Conservation (phyloP, 2,329 filamentous ascomycete species). For the Graphium sp. region DNA sequence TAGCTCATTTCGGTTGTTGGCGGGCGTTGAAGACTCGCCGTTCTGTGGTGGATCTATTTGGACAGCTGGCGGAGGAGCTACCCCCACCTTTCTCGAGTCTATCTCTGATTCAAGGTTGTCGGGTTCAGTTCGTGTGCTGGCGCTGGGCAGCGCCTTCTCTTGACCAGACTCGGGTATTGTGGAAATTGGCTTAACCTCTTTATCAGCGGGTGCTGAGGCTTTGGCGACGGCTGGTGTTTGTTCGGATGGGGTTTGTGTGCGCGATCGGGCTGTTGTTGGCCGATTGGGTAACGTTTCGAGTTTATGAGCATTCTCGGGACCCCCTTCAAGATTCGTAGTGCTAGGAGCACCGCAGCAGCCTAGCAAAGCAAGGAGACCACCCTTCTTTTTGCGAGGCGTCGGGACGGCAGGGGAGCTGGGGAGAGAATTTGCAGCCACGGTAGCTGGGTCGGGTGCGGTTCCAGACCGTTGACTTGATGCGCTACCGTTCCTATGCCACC, state of each 20-base stretch:
- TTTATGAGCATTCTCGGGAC: conserved; percentile 37
- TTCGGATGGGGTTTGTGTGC: conserved; percentile 33
- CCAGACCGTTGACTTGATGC: conserved; percentile 47
- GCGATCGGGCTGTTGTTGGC: conserved; percentile 35
- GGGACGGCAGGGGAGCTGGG: conserved; percentile 32
- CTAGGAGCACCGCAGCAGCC: conserved; percentile 52
- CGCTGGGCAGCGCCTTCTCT: conserved; percentile 26
- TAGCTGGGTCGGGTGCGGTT: conserved; percentile 32
- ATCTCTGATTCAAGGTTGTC: conserved; percentile 21
- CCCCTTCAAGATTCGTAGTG: conserved; percentile 34
- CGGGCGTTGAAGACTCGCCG: too few relatives aligned
- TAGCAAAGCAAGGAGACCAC: conserved; percentile 41
- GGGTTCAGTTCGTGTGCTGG: conserved; percentile 28
- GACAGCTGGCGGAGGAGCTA: conserved; percentile 6
- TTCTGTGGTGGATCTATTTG: conserved; percentile 23
- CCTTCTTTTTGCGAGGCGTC: conserved; percentile 36
- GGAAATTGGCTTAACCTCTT: too few relatives aligned
- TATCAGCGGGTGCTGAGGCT: too few relatives aligned
- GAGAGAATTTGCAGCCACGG: conserved; percentile 29
- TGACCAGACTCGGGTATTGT: too few relatives aligned
- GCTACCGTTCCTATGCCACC: conserved; percentile 48
- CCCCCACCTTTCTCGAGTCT: conserved; percentile 25
- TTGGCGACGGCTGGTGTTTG: conserved; percentile 22
- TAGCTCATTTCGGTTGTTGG: too few relatives aligned
- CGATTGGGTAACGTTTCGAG: conserved; percentile 37